A percentile compares a stretch with the other conserved stretches of the same genome.
Evolutionary conservation across 2,329 filamentous ascomycete genomes (phyloP).

Genomic region (Claviceps sp.): DNA sequence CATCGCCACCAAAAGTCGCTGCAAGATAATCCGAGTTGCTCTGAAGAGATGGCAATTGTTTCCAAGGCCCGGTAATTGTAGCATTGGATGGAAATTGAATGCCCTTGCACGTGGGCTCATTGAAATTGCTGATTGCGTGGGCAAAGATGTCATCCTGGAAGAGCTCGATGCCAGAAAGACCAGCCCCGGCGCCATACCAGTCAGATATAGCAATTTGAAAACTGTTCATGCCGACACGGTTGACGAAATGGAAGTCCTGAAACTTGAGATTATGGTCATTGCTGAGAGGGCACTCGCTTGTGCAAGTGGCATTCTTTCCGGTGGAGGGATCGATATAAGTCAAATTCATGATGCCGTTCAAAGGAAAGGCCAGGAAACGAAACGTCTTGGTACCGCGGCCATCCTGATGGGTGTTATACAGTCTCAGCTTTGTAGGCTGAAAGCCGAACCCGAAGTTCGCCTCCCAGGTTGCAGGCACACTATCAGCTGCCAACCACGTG

Average conservation of each 20-base stretch:
- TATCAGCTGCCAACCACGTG: conserved; percentile 67
- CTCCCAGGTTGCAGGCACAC: conserved; percentile 66
- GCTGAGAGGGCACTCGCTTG: conserved; percentile 73
- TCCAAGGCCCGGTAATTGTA: conserved; percentile 63
- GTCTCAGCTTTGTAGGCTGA: conserved; percentile 69
- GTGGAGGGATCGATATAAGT: conserved; percentile 71
- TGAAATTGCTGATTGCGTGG: conserved; percentile 78
- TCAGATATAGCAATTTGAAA: conserved; percentile 77
- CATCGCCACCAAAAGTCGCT: conserved; percentile 42
- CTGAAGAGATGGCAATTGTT: conserved; percentile 47
- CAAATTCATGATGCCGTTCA: conserved; percentile 90
- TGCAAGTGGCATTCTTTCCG: conserved; percentile 58
- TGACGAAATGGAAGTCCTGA: conserved; percentile 89
- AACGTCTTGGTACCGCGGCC: conserved; percentile 81
- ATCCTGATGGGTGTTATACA: conserved; percentile 77
- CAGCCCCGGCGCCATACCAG: conserved; percentile 78
- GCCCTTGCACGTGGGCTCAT: conserved; percentile 69
- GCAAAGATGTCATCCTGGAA: conserved; percentile 75
- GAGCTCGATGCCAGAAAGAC: conserved; percentile 73
- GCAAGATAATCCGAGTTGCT: conserved; percentile 70
- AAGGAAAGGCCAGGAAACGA: conserved; percentile 71
- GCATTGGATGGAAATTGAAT: conserved; percentile 49
- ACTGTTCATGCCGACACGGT: conserved; percentile 70
- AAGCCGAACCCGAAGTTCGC: conserved; percentile 76
- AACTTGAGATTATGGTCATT: conserved; percentile 50